Evolutionary conservation across 345 rosid genomes (phyloP), one percentile per base, ranked within the genome.

Genomic region (Mallotus nudiflorus): DNA sequence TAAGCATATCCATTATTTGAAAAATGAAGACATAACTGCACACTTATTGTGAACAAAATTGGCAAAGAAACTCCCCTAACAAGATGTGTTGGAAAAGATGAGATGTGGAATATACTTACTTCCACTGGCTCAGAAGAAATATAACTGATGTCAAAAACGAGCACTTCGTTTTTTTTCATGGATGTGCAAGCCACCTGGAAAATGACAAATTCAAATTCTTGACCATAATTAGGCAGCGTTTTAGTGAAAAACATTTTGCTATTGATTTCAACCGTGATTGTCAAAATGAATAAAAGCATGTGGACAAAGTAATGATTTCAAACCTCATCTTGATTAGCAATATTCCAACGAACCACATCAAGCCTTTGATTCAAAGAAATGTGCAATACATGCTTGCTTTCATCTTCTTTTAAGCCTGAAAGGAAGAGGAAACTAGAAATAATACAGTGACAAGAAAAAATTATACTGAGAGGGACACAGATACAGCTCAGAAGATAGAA

Each of bases 271-370:
- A n/a, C n/a, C n/a, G 25, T 15, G 25, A 65, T 31, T 42, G 52
- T 12, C 45, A 20, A 77, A 63, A 75, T 50, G 27, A 67, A 55
- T n/a, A 48, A 66, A 13, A 64, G 25, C 13, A 54, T 64, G 45
- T 27, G 19, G 42, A 66, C 16, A 63, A 39, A 67, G 10, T 60
- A 73, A 28, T 37, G 54, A 74, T 63, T 35, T 42, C 74, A 51
- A 76, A 92, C 97, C 98, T 92, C 98, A 66, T 95, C 85, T 83
- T 90, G 97, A 81, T 90, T 85, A 60, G 83, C 82, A 62, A 77
- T 79, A 83, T 95, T 95, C 98, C 99, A 95, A 54, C 88, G 80
- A 69, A 89, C 92, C 59, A 73, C 87, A 75, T 89, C 86, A 52
- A 88, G 91, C 82, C 80, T 85, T 35, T 62, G 78, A 60, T 33